Base-by-base conservation (phyloP, 2,329 filamentous ascomycete species). In the Colletotrichum chlorophyti region DNA sequence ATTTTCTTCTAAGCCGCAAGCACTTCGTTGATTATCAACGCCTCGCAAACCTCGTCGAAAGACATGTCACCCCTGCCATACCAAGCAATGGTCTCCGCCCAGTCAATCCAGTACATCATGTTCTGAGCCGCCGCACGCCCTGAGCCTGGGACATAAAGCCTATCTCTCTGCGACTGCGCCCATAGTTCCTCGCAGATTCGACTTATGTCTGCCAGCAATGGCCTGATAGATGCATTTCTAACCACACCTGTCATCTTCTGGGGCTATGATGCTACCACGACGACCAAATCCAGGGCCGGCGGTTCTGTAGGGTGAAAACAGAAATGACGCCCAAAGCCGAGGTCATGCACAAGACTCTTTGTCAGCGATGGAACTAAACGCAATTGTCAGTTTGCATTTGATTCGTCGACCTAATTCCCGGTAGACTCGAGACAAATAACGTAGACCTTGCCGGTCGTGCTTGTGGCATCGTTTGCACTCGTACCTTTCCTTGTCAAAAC, bases 111-210 rank as follows among this genome's bases (percentile, higher is more conserved):
- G 5, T 58, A 49, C 10, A 53, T 61, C 69, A 74, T 73, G 38
- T 64, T 66, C n/a, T 63, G 62, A 38, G 67, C 64, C 10, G 68
- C 67, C 37, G 60, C 27, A 12, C 65, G 65, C 63, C 73, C 70
- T 12, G 68, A 60, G 27, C 65, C 63, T 26, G 68, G 64, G 7
- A 72, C 68, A 29, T 69, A 47, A 10, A 67, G 59, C 8, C 71
- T 64, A 34, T 70, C 66, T n/a, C 66, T 65, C 40, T 65, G 65
- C 21, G 70, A 67, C 14, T 66, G 66, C 10, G 58, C 60, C 72
- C 70, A 74, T 4, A 72, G 45, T 55, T 69, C 63, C 32, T 61
- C 63, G 62, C 69, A 71, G 31, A 74, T 72, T 31, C 43, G 57
- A 31, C 65, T 69, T 15, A 67, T 53, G 58, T 73, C 73, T 29